Base-by-base conservation (phyloP, 805 yeast genomes). In the Jamesozyma lodderae region DNA sequence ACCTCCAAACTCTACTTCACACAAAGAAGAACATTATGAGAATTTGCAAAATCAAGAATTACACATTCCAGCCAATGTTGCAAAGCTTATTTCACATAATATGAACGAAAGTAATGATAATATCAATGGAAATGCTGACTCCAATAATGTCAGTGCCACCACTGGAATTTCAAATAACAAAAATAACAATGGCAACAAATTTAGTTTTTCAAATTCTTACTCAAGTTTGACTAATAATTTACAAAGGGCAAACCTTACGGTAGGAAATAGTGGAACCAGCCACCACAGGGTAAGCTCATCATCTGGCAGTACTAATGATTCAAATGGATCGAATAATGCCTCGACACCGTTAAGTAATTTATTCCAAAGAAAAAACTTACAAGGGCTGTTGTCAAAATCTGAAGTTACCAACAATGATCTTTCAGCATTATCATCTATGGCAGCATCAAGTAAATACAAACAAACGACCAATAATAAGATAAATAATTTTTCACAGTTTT, bases 401-500 rank as follows among this genome's bases (percentile, higher is more conserved):
- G 34, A 27, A 9, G 15, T 3, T 11, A 21, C n/a, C 7, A 15
- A 8, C 4, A 4, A 8, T 22, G 35, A 32, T 15, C 4, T 20
- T 5, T 32, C 35, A 9, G 14, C 21, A 7, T 14, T 32, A 21
- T 32, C 19, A 4, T 10, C 19, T 14, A 22, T 22, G 14, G 26
- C 25, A 5, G n/a, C 35, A n/a, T 14, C 27, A 6, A 15, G 6
- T 20, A 17, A 18, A 6, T 14, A 19, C 10, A n/a, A 8, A 3
- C 19, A 9, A 3, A n/a, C 25, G 14, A 32, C 11, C 15, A n/a
- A 14, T 9, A 30, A 14, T 22, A 20, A 33, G 15, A 16, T 57
- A 15, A 60, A 60, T 29, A 65, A 69, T 42, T 70, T 71, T 46
- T 55, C 64, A 9, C 62, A 65, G 29, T 68, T 66, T 52, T 49